Conservation (phyloP, 2,329 filamentous ascomycete genomes). For the Sclerotinia minor region DNA sequence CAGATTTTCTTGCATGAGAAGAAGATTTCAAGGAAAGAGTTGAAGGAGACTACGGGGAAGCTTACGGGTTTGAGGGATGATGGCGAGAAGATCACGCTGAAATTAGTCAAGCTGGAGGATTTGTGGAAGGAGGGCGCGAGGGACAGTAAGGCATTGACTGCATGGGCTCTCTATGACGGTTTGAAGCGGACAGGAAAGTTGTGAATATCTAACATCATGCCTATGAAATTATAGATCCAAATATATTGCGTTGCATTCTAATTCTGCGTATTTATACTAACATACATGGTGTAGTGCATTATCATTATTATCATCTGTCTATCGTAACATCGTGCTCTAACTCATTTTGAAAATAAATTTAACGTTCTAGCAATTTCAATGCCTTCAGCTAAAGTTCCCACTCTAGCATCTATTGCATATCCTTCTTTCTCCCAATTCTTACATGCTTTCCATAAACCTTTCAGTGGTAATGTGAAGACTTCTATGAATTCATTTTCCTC, state of each 20-base stretch:
- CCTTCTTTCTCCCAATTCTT: conserved; percentile 47
- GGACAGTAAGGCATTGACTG: conserved; percentile 61
- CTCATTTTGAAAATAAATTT: conserved; percentile 35
- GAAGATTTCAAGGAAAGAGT: conserved; percentile 50
- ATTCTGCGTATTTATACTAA: not conserved
- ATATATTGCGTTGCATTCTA: conserved; percentile 6
- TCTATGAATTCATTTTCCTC: conserved; percentile 57
- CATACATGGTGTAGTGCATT: not conserved
- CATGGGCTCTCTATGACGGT: conserved; percentile 59
- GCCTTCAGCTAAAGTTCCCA: conserved; percentile 45
- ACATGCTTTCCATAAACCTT: conserved; percentile 49
- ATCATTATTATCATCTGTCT: not conserved
- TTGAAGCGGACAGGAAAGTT: conserved; percentile 45
- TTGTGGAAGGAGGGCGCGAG: conserved; percentile 58
- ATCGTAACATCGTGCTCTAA: not conserved
- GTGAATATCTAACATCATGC: conserved; percentile 11
- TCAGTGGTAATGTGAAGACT: conserved; percentile 50
- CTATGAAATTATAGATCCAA: not conserved
- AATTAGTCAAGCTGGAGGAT: conserved; percentile 56
- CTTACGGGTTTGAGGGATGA: conserved; percentile 58
- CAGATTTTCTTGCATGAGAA: conserved; percentile 59
- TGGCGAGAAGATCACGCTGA: conserved; percentile 63
- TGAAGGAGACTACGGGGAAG: conserved; percentile 57
- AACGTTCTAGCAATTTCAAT: conserved; percentile 44
- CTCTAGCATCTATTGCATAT: conserved; percentile 45